Evolutionary conservation across 768 basidiomycete genomes (phyloP), one percentile per base, ranked within the genome.

Genomic region (Lactifluus piperatus): DNA sequence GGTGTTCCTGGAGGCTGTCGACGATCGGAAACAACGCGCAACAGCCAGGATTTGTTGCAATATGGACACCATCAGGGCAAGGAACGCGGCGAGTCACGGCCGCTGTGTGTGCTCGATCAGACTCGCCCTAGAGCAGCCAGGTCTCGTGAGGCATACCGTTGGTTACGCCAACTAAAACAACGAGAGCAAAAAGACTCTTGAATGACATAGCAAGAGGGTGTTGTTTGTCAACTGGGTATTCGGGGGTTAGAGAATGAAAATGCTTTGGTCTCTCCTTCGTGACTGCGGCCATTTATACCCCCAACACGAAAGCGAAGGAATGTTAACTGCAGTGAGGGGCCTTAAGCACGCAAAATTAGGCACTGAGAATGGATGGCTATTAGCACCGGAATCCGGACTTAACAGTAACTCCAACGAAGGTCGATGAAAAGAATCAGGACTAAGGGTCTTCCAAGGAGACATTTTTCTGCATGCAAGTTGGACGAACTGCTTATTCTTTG

Each of bases 51-150:
- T 73, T 67, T 0, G 58, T 59, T 10, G 66, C 69, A 16, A 60
- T 68, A 57, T 72, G 61, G 37, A 60, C 65, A 36, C 71, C 70
- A 55, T 71, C 68, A 13, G 71, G 66, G 46, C 71, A 73, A 30
- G 68, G 57, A n/a, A 62, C 65, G 14, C 65, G 62, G 16, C 59
- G 63, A 18, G 62, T 66, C 37, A 66, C 53, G 27, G 64, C 65
- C 51, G 63, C 67, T 67, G 48, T 47, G 32, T 20, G 41, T 3
- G 20, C 13, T 32, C 24, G 9, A 46, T 49, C 18, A 52, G 43
- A 36, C 37, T 18, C 27, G 6, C 27, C 27, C 16, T 18, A 20
- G 4, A 14, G 36, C 20, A 8, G 4, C 48, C 16, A 0, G 5
- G n/a, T 0, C 44, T 11, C 26, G 20, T 24, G 16, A 26, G 5